Evolutionary conservation across 768 basidiomycete species (phyloP).

Genomic region (Tylopilus cervinicoccineus): DNA sequence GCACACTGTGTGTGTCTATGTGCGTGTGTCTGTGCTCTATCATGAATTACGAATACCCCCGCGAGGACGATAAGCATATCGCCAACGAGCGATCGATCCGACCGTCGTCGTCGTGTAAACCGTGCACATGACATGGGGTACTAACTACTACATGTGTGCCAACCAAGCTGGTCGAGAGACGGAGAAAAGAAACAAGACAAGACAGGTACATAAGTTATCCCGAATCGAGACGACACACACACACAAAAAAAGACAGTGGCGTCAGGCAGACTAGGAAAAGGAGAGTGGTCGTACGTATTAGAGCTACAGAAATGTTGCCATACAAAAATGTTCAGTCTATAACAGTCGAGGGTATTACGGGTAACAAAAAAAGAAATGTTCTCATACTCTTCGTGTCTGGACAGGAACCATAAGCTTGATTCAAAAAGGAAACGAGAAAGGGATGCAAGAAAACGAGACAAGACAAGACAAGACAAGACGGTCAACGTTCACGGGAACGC

Average conservation of each 20-base stretch:
- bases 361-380: conserved; percentile 7
- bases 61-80: too few relatives aligned
- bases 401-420: conserved; percentile 4
- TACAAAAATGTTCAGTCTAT: conserved; percentile 14
- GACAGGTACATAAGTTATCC: conserved; percentile 24
- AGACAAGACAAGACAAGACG: too few relatives aligned
- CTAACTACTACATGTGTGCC: conserved; percentile 26
- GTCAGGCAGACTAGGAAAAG: conserved; percentile 7
- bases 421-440: background rate
- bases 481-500: conserved; percentile 23
- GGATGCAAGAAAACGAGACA: background rate
- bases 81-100: too few relatives aligned
- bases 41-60: too few relatives aligned
- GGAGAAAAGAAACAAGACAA: too few relatives aligned
- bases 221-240: background rate
- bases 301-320: conserved; percentile 26
- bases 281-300: conserved; percentile 24
- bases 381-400: conserved; percentile 9
- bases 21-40: too few relatives aligned
- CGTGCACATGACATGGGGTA: too few relatives aligned
- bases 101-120: too few relatives aligned
- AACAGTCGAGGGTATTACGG: conserved; percentile 19
- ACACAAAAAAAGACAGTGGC: conserved; percentile 11
- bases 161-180: too few relatives aligned
- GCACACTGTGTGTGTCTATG: too few relatives aligned